phyloP scores from a whole-genome alignment of 352 stramenopile species.

The Aphanomyces cochlioides region DNA sequence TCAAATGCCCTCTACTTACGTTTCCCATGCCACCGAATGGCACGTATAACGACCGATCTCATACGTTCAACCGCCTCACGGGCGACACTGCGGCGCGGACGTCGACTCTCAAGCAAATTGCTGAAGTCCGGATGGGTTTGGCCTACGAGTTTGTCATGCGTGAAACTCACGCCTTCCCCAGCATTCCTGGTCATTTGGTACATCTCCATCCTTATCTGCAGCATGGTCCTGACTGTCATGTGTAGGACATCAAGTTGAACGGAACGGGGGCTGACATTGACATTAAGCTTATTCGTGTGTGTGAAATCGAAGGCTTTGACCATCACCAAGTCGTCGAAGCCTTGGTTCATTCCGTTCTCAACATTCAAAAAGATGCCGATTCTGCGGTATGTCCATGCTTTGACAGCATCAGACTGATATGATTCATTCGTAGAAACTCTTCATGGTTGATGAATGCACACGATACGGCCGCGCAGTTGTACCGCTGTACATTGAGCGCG shows the following conservation, averaged over 20 bases:
- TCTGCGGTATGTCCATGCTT: slow-evolving; percentile 11
- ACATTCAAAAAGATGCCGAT: slow-evolving; percentile 64
- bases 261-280: slow-evolving; percentile 75
- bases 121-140: slow-evolving; percentile 50
- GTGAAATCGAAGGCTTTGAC: slow-evolving; percentile 52
- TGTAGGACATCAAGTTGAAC: slow-evolving; percentile 73
- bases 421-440: slow-evolving; percentile 40
- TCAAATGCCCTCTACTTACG: slow-evolving; percentile 35
- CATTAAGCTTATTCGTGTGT: slow-evolving; percentile 71
- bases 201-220: slow-evolving; percentile 34
- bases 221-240: neutral
- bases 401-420: neutral
- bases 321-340: slow-evolving; percentile 66
- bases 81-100: slow-evolving; percentile 50
- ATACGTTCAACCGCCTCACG: slow-evolving; percentile 24
- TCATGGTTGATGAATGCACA: slow-evolving; percentile 72
- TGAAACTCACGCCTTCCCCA: slow-evolving; percentile 32
- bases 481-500: slow-evolving; percentile 55
- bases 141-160: slow-evolving; percentile 34
- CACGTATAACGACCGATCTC: slow-evolving; percentile 21
- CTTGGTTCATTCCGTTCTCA: slow-evolving; percentile 69
- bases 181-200: slow-evolving; percentile 39
- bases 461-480: slow-evolving; percentile 74
- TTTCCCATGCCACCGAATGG: slow-evolving; percentile 19
- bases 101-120: slow-evolving; percentile 50